Base-by-base conservation (phyloP, 2,329 filamentous ascomycete species). In the Camillea tinctor region DNA sequence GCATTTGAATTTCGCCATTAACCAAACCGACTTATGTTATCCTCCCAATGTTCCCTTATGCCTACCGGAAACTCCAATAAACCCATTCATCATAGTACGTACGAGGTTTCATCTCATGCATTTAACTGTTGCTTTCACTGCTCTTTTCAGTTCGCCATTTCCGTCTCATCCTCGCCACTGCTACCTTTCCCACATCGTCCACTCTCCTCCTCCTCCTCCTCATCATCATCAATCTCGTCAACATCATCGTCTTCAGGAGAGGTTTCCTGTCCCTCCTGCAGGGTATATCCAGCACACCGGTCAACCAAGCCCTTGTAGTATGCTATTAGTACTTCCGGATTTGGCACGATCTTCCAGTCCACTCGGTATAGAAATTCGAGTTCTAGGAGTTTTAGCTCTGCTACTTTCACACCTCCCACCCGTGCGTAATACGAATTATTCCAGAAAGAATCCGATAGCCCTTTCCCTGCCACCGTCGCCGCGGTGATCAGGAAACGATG, bases 401-500 rank as follows among this genome's bases (percentile, higher is more conserved):
- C 88, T 44, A 97, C 83, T 66, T 92, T 93, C 54, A 99, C 93
- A 64, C 95, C 95, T 4, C 95, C 95, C 0, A 99, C 93, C 58
- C 92, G 85, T 44, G 95, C 93, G 73, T 99, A 99, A 0, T 94
- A 96, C 24, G 92, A 92, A 76, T 99, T 99, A 64, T 96, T 98
- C 93, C 95, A 97, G 74, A 99, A 99, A 26, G 91, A 93, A 75
- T 99, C 95, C 30, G 93, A 97, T 13, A 99, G 83, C 0, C 95
- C 95, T 76, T 99, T 99, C 59, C 93, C 92, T 6, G 94, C 95
- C 4, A 99, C 95, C 0, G 95, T 97, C 9, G 93, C 94, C 20
- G 93, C 93, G 1, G 94, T 95, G 67, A 99, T 99, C 9, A 99
- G 84, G 72, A 98, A 99, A 8, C 95, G 93, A 78, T 99, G 95